These are phyloP conservation scores for Coprinellus aureogranulatus DNA, from an alignment of 768 basidiomycete genomes.

Conservation along the genomic window DNA sequence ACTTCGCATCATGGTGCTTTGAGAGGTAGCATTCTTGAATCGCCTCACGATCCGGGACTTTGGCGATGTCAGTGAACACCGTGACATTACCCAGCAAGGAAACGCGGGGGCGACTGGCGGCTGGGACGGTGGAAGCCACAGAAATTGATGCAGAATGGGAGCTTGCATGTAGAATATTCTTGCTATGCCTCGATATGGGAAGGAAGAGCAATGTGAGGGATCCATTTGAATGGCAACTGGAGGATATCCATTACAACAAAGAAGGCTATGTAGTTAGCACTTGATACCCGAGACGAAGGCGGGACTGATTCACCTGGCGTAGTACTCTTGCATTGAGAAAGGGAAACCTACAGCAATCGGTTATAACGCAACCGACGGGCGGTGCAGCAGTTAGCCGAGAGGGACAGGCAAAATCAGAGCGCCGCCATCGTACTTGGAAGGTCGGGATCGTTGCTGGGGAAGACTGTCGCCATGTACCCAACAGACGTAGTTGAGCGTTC, in stretches of 20 bases:
- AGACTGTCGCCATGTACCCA: constrained; percentile 51
- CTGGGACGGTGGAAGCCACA: constrained; percentile 35
- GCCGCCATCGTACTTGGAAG: constrained; percentile 30
- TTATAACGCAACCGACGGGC: neutral
- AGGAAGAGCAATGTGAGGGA: constrained; percentile 53
- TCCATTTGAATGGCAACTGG: constrained; percentile 49
- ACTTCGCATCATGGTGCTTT: constrained; percentile 49
- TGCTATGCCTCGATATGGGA: constrained; percentile 53
- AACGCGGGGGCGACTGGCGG: constrained; percentile 46
- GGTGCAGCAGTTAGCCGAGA: neutral
- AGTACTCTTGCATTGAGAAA: constrained; percentile 54
- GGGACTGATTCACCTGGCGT: constrained; percentile 31
- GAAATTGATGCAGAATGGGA: constrained; percentile 45
- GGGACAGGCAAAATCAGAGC: neutral
- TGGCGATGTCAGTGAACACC: constrained; percentile 32
- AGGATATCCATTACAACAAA: neutral
- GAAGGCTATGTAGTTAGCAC: too few relatives aligned
- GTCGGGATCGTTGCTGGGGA: constrained; percentile 37
- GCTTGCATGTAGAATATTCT: constrained; percentile 43
- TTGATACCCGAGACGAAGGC: too few relatives aligned
- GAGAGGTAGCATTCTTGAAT: constrained; percentile 42
- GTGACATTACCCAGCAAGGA: constrained; percentile 50
- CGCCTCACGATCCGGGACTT: constrained; percentile 27
- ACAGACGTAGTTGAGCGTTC: constrained; percentile 35
- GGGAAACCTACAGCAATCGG: constrained; percentile 35